Conservation (phyloP, 495 filamentous ascomycete genomes). For the Neurospora pannonica region DNA sequence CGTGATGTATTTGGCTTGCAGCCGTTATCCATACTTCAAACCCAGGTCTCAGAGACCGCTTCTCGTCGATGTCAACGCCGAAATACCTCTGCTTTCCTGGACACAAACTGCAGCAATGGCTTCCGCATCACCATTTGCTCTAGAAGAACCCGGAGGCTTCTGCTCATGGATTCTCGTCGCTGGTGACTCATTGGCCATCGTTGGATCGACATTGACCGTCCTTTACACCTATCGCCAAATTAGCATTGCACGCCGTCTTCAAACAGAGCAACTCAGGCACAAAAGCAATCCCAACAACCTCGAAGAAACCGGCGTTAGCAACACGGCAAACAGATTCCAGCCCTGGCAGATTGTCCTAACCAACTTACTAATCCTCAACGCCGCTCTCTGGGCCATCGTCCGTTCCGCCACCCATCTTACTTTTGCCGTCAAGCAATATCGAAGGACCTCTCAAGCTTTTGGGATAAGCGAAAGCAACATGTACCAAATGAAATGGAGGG, state of each 20-base stretch:
- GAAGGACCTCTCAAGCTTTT: too few relatives aligned
- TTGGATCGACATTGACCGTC: background rate
- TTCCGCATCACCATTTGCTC: background rate
- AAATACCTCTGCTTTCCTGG: background rate
- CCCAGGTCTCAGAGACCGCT: background rate
- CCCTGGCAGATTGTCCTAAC: background rate
- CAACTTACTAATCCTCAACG: background rate
- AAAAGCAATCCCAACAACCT: background rate
- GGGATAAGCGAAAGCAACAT: too few relatives aligned
- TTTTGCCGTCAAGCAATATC: background rate
- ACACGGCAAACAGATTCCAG: background rate
- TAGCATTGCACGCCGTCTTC: background rate
- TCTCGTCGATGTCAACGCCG: background rate
- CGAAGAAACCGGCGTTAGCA: background rate
- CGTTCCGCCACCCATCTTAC: background rate
- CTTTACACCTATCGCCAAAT: background rate
- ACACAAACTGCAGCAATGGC: background rate
- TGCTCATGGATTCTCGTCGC: background rate
- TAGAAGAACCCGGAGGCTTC: background rate
- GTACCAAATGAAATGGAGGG: too few relatives aligned
- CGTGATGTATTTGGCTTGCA: too few relatives aligned
- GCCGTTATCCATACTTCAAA: background rate
- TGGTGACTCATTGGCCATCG: background rate
- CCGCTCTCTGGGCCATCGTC: background rate
- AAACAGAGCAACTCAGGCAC: background rate